These are phyloP conservation scores for Anthoceros angustus DNA, from an alignment of 225 moss, liverwort and hornwort species.

Conservation along the genomic window DNA sequence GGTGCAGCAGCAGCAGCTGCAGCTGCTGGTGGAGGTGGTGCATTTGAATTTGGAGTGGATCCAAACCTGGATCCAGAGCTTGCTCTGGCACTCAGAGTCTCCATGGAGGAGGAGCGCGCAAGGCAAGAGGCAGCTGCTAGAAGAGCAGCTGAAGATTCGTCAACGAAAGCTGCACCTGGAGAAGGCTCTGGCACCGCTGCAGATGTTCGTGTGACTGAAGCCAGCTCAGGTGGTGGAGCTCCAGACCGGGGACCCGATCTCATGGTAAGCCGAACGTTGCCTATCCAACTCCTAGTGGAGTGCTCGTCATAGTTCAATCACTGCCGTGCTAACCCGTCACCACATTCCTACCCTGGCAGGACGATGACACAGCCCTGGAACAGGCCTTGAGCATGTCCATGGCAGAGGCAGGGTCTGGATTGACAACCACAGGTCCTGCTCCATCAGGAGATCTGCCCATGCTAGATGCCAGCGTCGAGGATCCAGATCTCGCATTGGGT, in stretches of 20 bases:
- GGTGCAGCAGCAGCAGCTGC: constrained; percentile 88
- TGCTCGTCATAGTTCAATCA: not conserved
- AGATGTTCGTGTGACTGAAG: constrained; percentile 84
- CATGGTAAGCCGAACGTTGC: constrained; percentile 29
- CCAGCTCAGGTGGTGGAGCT: constrained; percentile 17
- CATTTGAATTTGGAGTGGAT: constrained; percentile 94
- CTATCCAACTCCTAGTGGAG: not conserved
- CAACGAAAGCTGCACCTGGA: constrained; percentile 38
- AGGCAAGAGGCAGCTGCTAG: constrained; percentile 97
- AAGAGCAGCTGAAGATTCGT: constrained; percentile 69
- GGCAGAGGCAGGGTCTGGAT: constrained; percentile 58
- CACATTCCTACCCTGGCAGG: constrained; percentile 23
- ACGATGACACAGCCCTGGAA: constrained; percentile 82
- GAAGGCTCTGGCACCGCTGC: constrained; percentile 48
- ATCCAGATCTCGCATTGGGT: constrained; percentile 90
- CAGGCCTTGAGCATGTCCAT: constrained; percentile 96
- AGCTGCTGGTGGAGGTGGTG: constrained; percentile 73
- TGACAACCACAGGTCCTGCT: constrained; percentile 33
- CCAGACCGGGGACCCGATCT: constrained; percentile 52
- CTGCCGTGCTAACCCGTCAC: not conserved
- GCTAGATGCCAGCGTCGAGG: constrained; percentile 56
- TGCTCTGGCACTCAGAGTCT: constrained; percentile 86
- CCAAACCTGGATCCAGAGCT: constrained; percentile 95
- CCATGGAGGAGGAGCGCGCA: constrained; percentile 97
- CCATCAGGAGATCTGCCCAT: constrained; percentile 48